These are phyloP conservation scores for Nemania bipapillata DNA, from an alignment of 2,329 filamentous ascomycete species.

Conservation along the genomic window DNA sequence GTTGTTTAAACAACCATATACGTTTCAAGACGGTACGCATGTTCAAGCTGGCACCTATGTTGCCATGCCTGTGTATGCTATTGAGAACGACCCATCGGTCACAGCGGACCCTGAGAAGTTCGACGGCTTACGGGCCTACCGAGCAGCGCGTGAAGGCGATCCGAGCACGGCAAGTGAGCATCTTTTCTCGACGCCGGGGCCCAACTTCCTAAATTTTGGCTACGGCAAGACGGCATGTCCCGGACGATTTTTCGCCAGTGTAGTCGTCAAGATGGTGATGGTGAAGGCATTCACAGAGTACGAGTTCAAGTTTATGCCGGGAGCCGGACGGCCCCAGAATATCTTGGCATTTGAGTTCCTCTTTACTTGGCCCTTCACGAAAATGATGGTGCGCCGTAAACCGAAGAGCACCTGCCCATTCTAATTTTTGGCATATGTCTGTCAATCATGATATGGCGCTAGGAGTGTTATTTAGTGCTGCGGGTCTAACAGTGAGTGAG, in stretches of 20 bases:
- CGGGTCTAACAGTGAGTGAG: too few species aligned
- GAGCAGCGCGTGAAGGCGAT: neutral
- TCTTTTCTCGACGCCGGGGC: neutral
- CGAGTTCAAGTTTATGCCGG: neutral
- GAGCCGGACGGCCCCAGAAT: neutral
- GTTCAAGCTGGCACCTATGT: neutral
- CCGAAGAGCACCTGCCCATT: neutral
- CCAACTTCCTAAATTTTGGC: neutral
- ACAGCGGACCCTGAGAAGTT: neutral
- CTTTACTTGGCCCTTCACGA: neutral
- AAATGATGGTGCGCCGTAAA: neutral
- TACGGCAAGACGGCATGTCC: constrained; percentile 7
- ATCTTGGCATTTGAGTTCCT: neutral
- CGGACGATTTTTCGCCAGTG: neutral
- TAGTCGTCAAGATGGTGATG: neutral
- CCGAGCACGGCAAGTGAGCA: too few species aligned
- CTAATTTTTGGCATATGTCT: neutral
- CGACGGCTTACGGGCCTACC: constrained; percentile 10
- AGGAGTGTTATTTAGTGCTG: too few species aligned
- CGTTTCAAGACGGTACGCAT: constrained; percentile 20
- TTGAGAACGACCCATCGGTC: constrained; percentile 6
- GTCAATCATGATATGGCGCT: too few species aligned
- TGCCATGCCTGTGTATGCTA: neutral
- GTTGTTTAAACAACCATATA: constrained; percentile 24
- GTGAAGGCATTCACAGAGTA: constrained; percentile 6